Percentiles rank a stretch among this genome's conserved stretches.
These are phyloP conservation scores for Phalaenopsis hybrid DNA, from an alignment of 116 monocot species.

Conservation along the genomic window DNA sequence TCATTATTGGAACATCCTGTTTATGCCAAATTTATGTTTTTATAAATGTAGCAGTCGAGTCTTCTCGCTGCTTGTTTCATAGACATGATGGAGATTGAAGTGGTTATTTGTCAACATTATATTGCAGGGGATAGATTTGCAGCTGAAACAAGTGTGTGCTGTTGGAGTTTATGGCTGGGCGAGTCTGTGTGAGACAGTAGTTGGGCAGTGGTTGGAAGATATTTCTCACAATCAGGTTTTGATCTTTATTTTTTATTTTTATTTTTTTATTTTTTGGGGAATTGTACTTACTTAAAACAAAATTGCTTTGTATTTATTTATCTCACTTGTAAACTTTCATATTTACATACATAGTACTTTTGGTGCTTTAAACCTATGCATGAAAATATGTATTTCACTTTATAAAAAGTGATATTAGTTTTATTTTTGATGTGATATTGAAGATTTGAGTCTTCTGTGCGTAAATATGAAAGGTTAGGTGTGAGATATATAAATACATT, in stretches of 20 bases:
- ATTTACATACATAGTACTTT: no score
- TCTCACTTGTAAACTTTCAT: no score
- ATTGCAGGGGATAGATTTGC: constrained; percentile 84
- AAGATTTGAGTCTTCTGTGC: no score
- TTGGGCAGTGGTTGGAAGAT: constrained; percentile 96
- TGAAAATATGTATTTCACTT: no score
- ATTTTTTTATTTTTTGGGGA: not conserved
- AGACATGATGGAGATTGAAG: not conserved
- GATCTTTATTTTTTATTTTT: not conserved
- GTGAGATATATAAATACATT: no score
- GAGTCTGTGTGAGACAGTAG: constrained; percentile 69
- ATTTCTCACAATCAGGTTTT: constrained; percentile 94
- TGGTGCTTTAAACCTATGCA: no score
- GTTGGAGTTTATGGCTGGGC: constrained; percentile 90
- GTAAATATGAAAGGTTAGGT: no score
- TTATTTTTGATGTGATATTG: no score
- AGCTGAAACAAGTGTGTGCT: constrained; percentile 72
- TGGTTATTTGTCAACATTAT: not conserved
- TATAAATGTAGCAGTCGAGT: not conserved
- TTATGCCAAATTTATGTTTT: not conserved
- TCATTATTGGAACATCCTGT: not conserved
- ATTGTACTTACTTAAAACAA: no score
- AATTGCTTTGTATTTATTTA: no score
- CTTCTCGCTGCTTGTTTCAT: constrained; percentile 1
- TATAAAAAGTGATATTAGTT: no score